Conservation (phyloP, 441 rosid genomes). For the Eruca vesicaria region DNA sequence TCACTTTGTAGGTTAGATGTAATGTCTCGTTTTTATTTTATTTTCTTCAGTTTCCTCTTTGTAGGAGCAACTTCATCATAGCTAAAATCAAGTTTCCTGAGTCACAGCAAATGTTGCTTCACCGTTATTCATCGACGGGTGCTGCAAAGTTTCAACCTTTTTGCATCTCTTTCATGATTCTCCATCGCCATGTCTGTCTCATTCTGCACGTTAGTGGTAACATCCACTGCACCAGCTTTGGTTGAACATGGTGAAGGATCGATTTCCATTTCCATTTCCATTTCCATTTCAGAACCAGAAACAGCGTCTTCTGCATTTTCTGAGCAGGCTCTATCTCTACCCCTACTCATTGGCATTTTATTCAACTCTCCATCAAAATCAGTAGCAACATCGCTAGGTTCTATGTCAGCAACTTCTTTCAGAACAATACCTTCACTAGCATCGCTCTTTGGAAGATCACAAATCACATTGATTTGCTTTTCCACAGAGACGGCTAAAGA, state of each 20-base stretch:
- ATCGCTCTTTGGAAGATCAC: slow-evolving; percentile 9
- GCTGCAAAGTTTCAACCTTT: slow-evolving; percentile 20
- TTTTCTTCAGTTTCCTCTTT: slow-evolving; percentile 1
- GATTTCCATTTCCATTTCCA: not conserved
- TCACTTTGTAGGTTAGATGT: not conserved
- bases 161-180: slow-evolving; percentile 19
- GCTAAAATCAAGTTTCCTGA: not conserved
- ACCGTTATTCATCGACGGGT: slow-evolving; percentile 6
- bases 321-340: not conserved
- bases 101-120: not conserved
- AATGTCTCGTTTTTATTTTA: not conserved
- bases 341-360: slow-evolving; percentile 1
- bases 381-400: not conserved
- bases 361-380: slow-evolving; percentile 22
- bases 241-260: slow-evolving; percentile 1
- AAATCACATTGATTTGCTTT: slow-evolving; percentile 49
- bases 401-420: not conserved
- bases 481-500: slow-evolving; percentile 63
- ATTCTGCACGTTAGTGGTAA: not conserved
- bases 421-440: too few relatives aligned
- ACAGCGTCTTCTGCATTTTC: not conserved
- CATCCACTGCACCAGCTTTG: not conserved
- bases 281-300: slow-evolving; percentile 9
- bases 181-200: not conserved
- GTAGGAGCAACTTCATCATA: not conserved